Base-by-base conservation (phyloP, 2,329 filamentous ascomycete genomes). In the Coccinonectria pachysandricola region DNA sequence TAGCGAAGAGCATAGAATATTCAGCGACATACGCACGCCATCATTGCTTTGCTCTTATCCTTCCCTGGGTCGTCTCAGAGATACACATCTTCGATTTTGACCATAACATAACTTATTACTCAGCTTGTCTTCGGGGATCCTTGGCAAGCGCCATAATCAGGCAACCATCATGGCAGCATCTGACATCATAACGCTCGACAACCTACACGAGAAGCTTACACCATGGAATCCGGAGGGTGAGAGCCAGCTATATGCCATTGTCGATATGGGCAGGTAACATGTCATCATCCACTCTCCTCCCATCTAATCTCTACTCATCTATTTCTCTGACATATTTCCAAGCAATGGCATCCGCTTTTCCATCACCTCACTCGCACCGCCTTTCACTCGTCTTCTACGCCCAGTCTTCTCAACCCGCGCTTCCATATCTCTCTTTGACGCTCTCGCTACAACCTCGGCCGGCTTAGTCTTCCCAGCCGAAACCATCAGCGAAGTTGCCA, bases 301-400 rank as follows among this genome's bases (percentile, higher is more conserved):
- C 15, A 10, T 26, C 22, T 20, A 7, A 22, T 7, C 24, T 17
- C 15, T 15, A 21, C 17, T 10, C 10, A 7, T 7, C 17, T 19
- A 7, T 7, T 7, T 10, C 17, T 23, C 29, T 35, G 5, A 35
- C 23, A 23, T 23, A 17, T 16, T 13, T 19, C 18, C 11, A 40
- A 84, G 85, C 62, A 95, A 94, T 62, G 87, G 86, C 44, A 88
- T 94, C 45, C 83, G 87, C 29, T 93, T 93, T 63, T 88, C 84
- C 22, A 84, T 94, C 45, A 83, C 85, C 7, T 76, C 85, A 39
- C 66, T 92, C n/a, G 69, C 75, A 4, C 76, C 79, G 12, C 71
- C 75, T 4, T 71, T 64, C 19, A 67, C 80, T 13, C 79, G 86
- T 13, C 72, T 86, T 13, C 66, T 94, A 21, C 75, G 69, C 11